Percentiles rank a stretch among this genome's conserved stretches.
These are phyloP conservation scores for Ustilago loliicola DNA, from an alignment of 1,284 basidiomycete species.

Conservation along the genomic window DNA sequence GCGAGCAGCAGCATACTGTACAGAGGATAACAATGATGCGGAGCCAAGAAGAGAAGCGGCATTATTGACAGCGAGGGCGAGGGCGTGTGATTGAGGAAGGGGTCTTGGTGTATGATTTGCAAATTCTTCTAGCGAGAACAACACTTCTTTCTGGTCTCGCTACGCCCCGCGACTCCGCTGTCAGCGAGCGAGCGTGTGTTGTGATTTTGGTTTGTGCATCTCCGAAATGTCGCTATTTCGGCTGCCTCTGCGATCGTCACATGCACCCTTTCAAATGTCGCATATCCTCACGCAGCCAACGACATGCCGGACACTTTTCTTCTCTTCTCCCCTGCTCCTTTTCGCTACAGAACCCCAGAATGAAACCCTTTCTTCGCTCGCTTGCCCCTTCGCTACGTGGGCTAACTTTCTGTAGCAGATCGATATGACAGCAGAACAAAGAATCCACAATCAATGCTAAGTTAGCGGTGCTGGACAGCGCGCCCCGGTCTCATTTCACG, in stretches of 20 bases:
- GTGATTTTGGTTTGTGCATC: background rate
- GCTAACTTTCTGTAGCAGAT: background rate
- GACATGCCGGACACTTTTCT: slow-evolving; percentile 1
- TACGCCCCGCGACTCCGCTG: slow-evolving; percentile 4
- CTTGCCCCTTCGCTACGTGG: background rate
- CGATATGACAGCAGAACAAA: slow-evolving; percentile 1
- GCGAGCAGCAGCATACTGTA: no score
- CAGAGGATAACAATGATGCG: no score
- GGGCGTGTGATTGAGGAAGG: background rate
- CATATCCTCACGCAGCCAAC: slow-evolving; percentile 1
- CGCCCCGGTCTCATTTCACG: background rate
- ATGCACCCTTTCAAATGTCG: slow-evolving; percentile 33
- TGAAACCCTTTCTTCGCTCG: background rate
- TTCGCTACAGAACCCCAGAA: background rate
- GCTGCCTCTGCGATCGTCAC: slow-evolving; percentile 34
- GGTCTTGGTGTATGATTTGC: slow-evolving; percentile 17
- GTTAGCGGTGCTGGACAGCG: background rate
- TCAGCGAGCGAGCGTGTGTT: slow-evolving; percentile 1
- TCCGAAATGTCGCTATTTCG: no score
- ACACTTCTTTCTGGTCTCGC: slow-evolving; percentile 6
- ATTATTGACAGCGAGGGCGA: background rate
- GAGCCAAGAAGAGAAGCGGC: no score
- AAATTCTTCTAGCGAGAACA: slow-evolving; percentile 21
- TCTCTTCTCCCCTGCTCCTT: background rate
- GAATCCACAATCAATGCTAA: no score